Percentiles rank a stretch among this genome's conserved stretches.
phyloP scores from a whole-genome alignment of 176 grass and related monocot genomes.

The Carex pumila region DNA sequence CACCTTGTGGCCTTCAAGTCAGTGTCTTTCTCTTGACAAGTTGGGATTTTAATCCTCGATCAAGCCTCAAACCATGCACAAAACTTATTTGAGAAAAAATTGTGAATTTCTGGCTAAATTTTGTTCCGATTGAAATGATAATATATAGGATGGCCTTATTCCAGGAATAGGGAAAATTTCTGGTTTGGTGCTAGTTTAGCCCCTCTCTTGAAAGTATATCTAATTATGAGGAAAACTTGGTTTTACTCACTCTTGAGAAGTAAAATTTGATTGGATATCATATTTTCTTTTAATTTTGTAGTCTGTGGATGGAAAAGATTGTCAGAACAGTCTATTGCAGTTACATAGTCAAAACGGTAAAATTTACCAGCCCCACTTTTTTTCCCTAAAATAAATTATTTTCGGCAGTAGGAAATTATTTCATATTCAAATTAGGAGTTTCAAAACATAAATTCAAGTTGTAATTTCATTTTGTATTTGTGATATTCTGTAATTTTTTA shows the following conservation, averaged over 20 bases:
- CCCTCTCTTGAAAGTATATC: not conserved
- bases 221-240: not conserved
- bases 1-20: too few species aligned
- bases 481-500: not conserved
- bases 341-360: not conserved
- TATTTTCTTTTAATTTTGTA: not conserved
- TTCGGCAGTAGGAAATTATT: not conserved
- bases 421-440: not conserved
- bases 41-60: too few species aligned
- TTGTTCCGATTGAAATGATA: not conserved
- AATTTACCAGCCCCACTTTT: not conserved
- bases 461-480: not conserved
- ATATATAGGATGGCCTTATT: not conserved
- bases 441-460: not conserved
- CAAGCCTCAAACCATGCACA: too few species aligned
- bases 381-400: not conserved
- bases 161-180: not conserved
- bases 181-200: not conserved
- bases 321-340: conserved; percentile 8
- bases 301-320: not conserved
- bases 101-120: not conserved
- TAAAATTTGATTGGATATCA: not conserved
- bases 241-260: not conserved
- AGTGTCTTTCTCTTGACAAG: too few species aligned
- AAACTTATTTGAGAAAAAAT: not conserved